Evolutionary conservation across 352 stramenopile genomes (phyloP), one percentile per base, ranked within the genome.

Genomic region (Achlya hypogyna): DNA sequence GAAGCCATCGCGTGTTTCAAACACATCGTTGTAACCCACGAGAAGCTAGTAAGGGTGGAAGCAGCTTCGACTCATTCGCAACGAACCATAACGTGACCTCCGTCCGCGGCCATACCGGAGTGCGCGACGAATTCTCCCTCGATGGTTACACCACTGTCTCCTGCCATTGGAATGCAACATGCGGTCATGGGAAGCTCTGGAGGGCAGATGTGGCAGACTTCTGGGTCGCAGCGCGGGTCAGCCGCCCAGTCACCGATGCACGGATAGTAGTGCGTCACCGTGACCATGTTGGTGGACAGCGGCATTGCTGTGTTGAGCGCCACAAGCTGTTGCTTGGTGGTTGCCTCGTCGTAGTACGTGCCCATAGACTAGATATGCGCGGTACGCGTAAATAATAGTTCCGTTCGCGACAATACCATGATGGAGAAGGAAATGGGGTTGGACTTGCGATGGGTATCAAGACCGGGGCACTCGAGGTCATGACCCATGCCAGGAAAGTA

Each of bases 1-100:
- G 67, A 74, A 84, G 63, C 81, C 79, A 47, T 87, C 76, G 35
- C 79, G 77, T 22, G 75, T 84, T 28, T 74, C 78, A 67, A 76
- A 88, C 23, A 83, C 60, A 34, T 89, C 81, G 62, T 87, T 87
- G 72, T 84, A 89, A 22, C 78, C 81, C 14, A 84, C 77, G n/a
- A 89, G 68, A 43, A 67, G 60, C 60, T 67, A 58, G 12, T 32
- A 10, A 3, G 18, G 10, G 6, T 54, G 49, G 12, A 56, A 56
- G 16, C 2, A 12, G 31, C 16, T 1, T 22, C 25, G 25, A 56
- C 2, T 38, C 6, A 54, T 20, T 20, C 4, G 5, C 1, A 64
- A 0, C 8, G 54, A 59, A 78, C 84, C 81, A 89, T 89, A 5
- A 74, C 81, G 53, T 89, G 81, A 1, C 78, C 78, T n/a, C 78